Evolutionary conservation across 495 filamentous ascomycete species (phyloP), one percentile per base, ranked within the genome.

Genomic region (Xylaria castorea): DNA sequence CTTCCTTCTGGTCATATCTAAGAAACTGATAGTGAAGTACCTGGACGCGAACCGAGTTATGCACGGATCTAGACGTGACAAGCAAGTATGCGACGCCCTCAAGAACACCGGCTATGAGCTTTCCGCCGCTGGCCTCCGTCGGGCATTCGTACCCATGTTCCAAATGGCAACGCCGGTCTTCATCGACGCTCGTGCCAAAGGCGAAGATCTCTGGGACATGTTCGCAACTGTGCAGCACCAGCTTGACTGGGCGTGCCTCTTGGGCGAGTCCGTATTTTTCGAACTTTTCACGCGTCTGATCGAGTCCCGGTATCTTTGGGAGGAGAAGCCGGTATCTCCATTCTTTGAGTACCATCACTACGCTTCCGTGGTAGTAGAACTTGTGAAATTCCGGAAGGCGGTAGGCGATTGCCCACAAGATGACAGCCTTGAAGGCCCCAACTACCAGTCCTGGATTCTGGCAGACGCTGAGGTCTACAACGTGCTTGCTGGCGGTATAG

Each of bases 391-490:
- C 9, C 53, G 67, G 32, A 60, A 44, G 20, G 22, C 40, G 1
- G 53, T 69, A n/a, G 53, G 67, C 27, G 67, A 69, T 34, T 66
- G 63, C 16, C 40, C 63, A 9, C 63, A 30, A 48, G 27, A 48
- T 36, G 63, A 66, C 27, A n/a, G 27, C 7, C n/a, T 34, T 32
- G n/a, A 18, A 27, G 25, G 5, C 14, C 12, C 22, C 6, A 8
- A 46, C 25, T 18, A 60, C 25, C 27, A 2, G 3, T 69, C 67
- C 6, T 69, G 67, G 51, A 60, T 69, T 36, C 18, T 69, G 18
- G 30, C 67, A 32, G 67, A 69, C 38, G 67, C 67, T 8, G 51
- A 44, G 20, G 7, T 69, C 22, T 69, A 58, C 20, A 69, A 76
- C 14, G 60, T 71, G 58, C 46, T 70, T 53, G 30, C 60, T 64